Base-by-base conservation (phyloP, 139 green algal genomes). In the Axilococcus clingmanii region DNA sequence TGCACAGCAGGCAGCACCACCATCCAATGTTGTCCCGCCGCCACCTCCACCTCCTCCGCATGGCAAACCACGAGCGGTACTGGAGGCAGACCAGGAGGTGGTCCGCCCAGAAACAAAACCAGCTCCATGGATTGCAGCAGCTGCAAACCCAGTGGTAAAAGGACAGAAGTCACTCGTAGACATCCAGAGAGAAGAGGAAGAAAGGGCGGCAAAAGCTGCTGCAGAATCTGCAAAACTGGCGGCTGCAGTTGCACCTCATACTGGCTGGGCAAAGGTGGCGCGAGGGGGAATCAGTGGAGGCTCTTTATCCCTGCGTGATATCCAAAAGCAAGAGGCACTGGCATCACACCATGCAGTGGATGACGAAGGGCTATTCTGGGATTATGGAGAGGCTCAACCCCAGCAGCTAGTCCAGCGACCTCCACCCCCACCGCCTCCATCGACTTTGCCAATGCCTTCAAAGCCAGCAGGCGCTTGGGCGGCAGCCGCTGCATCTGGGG, bases 101-200 rank as follows among this genome's bases (percentile, higher is more conserved):
- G 24, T 15, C 4, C 42, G 32, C 7, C 40, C 55, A 2, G 69
- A 68, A 29, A 52, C 71, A 20, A 78, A 70, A 55, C 29, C 44
- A 22, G 80, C 70, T 6, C 78, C 80, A 15, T 89, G 80, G 80
- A 78, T 73, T 5, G 64, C 61, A 3, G 38, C 64, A 19, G 68
- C 55, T 4, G 52, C 67, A 31, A 68, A 59, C 51, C 42, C 57
- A 40, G 48, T 57, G 46, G 46, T 55, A 22, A 37, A 27, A n/a
- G n/a, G n/a, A 35, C 9, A 28, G 27, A 81, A 80, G 61, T 79
- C 72, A 9, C 74, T 93, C 28, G 29, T 61, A 1, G 75, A 91
- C 34, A 89, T 93, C 45, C 74, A 88, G 57, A 52, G 73, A 55
- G 81, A 93, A 65, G 83, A 93, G 64, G 79, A 72, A 46, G 19